phyloP scores from a whole-genome alignment of 352 stramenopile species.

The Globisporangium paroecandrum region DNA sequence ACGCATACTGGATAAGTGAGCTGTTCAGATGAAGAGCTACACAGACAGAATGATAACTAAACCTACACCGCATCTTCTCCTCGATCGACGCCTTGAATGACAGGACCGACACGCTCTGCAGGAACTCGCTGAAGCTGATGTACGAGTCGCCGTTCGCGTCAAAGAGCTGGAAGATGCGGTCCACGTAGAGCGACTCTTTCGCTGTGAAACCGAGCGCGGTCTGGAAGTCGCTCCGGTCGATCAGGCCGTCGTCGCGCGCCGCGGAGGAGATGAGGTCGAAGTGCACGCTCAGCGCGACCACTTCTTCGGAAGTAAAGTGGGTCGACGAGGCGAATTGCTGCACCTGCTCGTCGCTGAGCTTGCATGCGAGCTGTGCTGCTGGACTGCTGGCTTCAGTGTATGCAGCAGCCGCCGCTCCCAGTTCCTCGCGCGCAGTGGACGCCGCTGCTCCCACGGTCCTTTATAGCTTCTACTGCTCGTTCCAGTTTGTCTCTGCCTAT shows the following conservation, averaged over 20 bases:
- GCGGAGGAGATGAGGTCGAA: conserved; percentile 69
- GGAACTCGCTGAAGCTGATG: conserved; percentile 79
- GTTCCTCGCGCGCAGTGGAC: conserved; percentile 55
- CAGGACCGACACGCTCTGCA: conserved; percentile 67
- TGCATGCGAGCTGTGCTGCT: conserved; percentile 35
- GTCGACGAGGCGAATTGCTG: conserved; percentile 33
- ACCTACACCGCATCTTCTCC: conserved; percentile 75
- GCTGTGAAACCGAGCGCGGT: conserved; percentile 67
- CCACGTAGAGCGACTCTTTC: conserved; percentile 81
- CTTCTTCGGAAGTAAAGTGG: conserved; percentile 59
- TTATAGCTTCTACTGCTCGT: not conserved
- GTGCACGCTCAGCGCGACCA: conserved; percentile 57
- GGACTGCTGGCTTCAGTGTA: not conserved
- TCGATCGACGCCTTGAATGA: conserved; percentile 61
- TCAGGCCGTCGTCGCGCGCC: conserved; percentile 62
- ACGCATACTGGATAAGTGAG: not conserved
- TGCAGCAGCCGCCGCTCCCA: conserved; percentile 11
- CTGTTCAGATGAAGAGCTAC: conserved; percentile 1
- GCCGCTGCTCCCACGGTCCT: conserved; percentile 51
- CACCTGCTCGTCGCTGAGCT: conserved; percentile 52
- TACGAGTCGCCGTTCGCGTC: conserved; percentile 74
- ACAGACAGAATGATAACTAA: not conserved
- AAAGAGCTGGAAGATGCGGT: conserved; percentile 81
- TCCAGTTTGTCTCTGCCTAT: not conserved
- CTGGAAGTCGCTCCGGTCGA: conserved; percentile 81